These are phyloP conservation scores for Leishmania braziliensis DNA, from an alignment of 208 protist species.

Conservation along the genomic window DNA sequence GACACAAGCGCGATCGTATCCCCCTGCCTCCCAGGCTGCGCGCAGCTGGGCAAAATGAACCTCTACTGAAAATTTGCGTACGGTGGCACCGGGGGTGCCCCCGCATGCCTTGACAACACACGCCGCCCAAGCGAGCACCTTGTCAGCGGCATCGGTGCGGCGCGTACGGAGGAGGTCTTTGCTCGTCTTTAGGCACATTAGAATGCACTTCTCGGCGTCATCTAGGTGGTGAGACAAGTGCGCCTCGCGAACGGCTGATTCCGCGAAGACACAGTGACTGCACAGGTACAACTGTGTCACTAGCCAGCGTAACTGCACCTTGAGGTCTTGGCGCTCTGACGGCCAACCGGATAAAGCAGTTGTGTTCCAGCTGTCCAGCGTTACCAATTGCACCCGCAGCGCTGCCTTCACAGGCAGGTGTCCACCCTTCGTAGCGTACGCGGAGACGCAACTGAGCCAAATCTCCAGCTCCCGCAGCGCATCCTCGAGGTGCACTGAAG, in stretches of 20 bases:
- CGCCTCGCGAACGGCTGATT: conserved; percentile 26
- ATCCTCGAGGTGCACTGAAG: background rate
- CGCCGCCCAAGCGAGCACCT: conserved; percentile 28
- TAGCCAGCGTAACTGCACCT: conserved; percentile 31
- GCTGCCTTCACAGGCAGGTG: conserved; percentile 47
- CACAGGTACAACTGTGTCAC: conserved; percentile 57
- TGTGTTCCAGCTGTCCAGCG: conserved; percentile 65
- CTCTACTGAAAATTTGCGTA: conserved; percentile 30
- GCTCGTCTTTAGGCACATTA: conserved; percentile 83
- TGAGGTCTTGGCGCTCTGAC: conserved; percentile 23
- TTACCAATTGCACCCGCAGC: conserved; percentile 38
- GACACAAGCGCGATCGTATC: conserved; percentile 21
- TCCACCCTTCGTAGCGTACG: background rate
- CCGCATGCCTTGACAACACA: conserved; percentile 12
- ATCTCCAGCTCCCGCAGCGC: background rate
- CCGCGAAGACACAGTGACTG: conserved; percentile 61
- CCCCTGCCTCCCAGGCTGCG: conserved; percentile 34
- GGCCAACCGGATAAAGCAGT: conserved; percentile 37
- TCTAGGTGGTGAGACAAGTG: conserved; percentile 59
- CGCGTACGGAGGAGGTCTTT: conserved; percentile 28
- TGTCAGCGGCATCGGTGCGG: conserved; percentile 12
- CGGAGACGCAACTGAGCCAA: background rate
- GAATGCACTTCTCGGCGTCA: conserved; percentile 69
- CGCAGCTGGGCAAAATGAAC: conserved; percentile 58
- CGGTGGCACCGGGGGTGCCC: background rate